Evolutionary conservation across 495 filamentous ascomycete species (phyloP).

Genomic region (Baudoinia panamericana): DNA sequence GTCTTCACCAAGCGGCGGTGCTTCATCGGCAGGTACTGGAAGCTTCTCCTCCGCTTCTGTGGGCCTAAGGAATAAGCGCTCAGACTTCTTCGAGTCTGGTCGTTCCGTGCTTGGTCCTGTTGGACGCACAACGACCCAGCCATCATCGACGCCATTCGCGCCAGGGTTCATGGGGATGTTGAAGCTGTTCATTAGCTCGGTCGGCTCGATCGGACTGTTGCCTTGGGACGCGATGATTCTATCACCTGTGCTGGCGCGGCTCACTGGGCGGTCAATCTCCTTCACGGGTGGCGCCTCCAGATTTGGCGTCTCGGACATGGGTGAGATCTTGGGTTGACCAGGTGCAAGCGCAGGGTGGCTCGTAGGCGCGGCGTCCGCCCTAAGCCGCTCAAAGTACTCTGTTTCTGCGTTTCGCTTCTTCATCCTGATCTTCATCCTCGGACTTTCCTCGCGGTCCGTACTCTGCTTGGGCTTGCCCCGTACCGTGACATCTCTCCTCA

Average conservation of each 20-base stretch:
- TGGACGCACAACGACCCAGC: slow-evolving; percentile 22
- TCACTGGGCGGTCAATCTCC: slow-evolving; percentile 6
- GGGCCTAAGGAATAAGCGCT: slow-evolving; percentile 29
- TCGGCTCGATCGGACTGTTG: neutral
- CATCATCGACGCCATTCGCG: slow-evolving; percentile 22
- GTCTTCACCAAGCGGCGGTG: neutral
- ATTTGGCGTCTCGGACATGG: slow-evolving; percentile 6
- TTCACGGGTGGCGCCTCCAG: neutral
- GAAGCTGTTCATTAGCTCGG: slow-evolving; percentile 2
- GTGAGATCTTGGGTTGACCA: slow-evolving; percentile 8
- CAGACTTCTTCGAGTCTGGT: slow-evolving; percentile 18
- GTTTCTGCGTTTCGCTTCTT: slow-evolving; percentile 14
- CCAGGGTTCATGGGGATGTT: neutral
- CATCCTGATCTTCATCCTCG: slow-evolving; percentile 12
- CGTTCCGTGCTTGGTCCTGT: slow-evolving; percentile 17
- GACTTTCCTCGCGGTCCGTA: slow-evolving; percentile 1
- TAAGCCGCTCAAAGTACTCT: too few relatives aligned
- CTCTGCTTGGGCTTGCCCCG: neutral
- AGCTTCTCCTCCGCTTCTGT: slow-evolving; percentile 35
- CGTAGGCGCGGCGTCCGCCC: too few relatives aligned
- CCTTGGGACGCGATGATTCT: slow-evolving; percentile 9
- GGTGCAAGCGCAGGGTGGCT: too few relatives aligned
- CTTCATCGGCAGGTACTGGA: neutral
- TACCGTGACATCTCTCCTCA: neutral
- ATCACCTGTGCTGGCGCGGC: slow-evolving; percentile 17